A percentile compares a stretch with the other conserved stretches of the same genome.
Conservation (phyloP, 768 basidiomycete species). For the Psilocybe tampanensis region DNA sequence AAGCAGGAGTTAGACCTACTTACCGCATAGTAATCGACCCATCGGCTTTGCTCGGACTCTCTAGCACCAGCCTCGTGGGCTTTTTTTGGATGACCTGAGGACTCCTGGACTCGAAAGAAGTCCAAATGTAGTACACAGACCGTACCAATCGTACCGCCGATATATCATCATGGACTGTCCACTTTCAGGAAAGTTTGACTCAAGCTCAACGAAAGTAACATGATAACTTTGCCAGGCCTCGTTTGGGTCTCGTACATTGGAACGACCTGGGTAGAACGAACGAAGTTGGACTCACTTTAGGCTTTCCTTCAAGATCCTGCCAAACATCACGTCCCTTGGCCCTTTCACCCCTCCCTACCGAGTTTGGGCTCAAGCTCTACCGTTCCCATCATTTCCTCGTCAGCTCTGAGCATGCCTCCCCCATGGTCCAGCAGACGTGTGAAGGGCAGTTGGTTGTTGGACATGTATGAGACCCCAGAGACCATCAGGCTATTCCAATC, state of each 20-base stretch:
- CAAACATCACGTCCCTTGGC: neutral
- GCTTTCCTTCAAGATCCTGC: neutral
- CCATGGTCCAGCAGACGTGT: constrained; percentile 8
- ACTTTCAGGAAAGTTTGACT: constrained; percentile 1
- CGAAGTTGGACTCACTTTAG: constrained; percentile 7
- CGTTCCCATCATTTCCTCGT: neutral
- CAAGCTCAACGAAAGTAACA: constrained; percentile 8
- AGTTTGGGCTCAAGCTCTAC: neutral
- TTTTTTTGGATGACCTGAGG: neutral
- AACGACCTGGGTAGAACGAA: neutral
- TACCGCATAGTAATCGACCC: neutral
- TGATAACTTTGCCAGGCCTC: constrained; percentile 6
- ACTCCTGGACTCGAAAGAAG: neutral
- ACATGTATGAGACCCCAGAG: constrained; percentile 10
- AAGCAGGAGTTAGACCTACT: neutral
- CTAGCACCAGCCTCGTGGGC: neutral
- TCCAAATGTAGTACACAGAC: neutral
- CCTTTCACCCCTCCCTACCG: neutral
- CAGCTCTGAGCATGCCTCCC: neutral
- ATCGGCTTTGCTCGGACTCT: constrained; percentile 8
- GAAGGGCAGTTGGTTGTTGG: neutral
- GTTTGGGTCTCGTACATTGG: constrained; percentile 2
- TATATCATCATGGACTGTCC: neutral
- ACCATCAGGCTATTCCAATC: neutral
- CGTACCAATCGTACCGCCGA: constrained; percentile 2